Base-by-base conservation (phyloP, 2,329 filamentous ascomycete genomes). In the Cercospora nicotianae region DNA sequence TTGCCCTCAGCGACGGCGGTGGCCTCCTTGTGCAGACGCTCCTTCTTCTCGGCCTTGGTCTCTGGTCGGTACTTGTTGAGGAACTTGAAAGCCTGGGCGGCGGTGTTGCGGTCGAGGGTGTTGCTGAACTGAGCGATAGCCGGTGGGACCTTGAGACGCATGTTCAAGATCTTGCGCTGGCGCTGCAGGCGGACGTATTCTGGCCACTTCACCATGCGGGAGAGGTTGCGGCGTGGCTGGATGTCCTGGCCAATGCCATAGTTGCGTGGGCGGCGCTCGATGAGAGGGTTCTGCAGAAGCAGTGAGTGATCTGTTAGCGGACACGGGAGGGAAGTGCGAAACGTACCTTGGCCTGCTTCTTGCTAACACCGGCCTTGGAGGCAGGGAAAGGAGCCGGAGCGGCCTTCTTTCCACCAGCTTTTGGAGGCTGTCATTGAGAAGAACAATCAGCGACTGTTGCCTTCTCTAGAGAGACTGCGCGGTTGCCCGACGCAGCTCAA, bases 401-500 rank as follows among this genome's bases (percentile, higher is more conserved):
- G 85, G 92, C 90, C 89, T 97, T 98, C 92, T 97, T 98, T 88
- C 93, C 71, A 80, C 72, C 93, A 79, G 82, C 79, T 87, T 98
- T 99, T 83, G 94, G 92, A 91, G 95, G 93, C 95, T 98, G 87
- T 98, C 94, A 98, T 98, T 95, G 94, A 98, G 94, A 79, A 93
- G 96, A 94, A 95, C 91, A 96, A 93, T 96, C 91, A 97, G 93
- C 83, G 84, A 87, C 91, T 90, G 93, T 91, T 89, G 90, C 89
- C 91, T 72, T 78, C 93, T 96, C 93, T 96, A 96, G 85, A 90
- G 92, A 95, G 91, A 87, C 83, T 82, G 79, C 75, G 79, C 78
- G 79, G 79, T 81, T 81, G 74, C 74, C 70, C 72, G 74, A 75
- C 75, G 75, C 80, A 80, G 76, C 84, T 87, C 85, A 85, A 87